Percentiles rank a stretch among this genome's conserved stretches.
Evolutionary conservation across 306 rosid species (phyloP).

Genomic region (Crataegus laevigata): DNA sequence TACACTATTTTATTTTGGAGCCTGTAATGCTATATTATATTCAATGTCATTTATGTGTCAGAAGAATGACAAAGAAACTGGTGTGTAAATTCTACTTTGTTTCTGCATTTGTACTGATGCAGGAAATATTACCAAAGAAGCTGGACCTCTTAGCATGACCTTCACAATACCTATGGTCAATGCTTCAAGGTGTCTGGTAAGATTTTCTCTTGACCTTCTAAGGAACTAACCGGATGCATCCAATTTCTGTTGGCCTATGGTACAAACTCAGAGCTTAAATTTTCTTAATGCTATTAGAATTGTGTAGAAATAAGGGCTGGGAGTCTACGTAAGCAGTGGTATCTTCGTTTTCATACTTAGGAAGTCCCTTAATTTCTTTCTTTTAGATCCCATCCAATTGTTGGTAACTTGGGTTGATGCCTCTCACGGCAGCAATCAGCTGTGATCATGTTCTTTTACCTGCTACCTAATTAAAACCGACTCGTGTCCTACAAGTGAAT

Average conservation of each 20-base stretch:
- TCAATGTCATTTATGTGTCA: background rate
- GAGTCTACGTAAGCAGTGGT: background rate
- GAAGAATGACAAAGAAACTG: background rate
- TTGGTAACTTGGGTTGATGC: background rate
- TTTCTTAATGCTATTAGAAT: background rate
- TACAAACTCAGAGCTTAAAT: background rate
- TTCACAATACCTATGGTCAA: constrained; percentile 89
- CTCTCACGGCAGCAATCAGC: background rate
- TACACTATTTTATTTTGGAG: constrained; percentile 3
- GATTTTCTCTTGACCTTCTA: constrained; percentile 3
- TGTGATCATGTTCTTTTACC: background rate
- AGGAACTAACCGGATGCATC: background rate
- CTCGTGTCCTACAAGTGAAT: background rate
- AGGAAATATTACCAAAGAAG: constrained; percentile 92
- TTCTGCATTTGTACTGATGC: constrained; percentile 11
- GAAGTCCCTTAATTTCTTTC: background rate
- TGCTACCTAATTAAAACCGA: background rate
- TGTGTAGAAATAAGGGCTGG: background rate
- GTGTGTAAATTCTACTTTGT: background rate
- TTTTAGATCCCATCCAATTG: background rate
- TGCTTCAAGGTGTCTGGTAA: constrained; percentile 78
- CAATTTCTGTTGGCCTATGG: background rate
- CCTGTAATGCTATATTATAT: background rate
- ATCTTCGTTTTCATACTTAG: background rate
- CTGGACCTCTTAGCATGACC: constrained; percentile 94